Conservation (phyloP, 2,329 filamentous ascomycete genomes). For the Monilinia fructigena region DNA sequence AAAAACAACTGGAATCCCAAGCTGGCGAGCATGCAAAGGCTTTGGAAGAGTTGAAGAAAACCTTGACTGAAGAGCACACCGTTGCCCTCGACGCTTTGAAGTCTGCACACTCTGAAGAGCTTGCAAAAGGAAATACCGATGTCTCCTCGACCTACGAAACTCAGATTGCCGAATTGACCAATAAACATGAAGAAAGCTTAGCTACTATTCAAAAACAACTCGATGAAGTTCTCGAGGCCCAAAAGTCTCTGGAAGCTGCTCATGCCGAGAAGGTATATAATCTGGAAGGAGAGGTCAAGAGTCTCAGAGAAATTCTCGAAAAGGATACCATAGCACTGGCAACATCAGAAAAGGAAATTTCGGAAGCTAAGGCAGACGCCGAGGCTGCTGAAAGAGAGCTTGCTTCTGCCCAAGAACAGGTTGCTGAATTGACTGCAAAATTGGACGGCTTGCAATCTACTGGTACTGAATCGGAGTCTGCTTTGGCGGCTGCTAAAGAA, state of each 20-base stretch:
- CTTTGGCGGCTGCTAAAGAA: slow-evolving; percentile 44
- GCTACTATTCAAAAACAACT: slow-evolving; percentile 56
- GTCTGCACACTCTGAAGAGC: slow-evolving; percentile 51
- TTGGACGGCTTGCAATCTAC: slow-evolving; percentile 46
- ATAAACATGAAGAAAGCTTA: slow-evolving; percentile 49
- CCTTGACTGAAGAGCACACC: slow-evolving; percentile 52
- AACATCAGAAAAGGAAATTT: slow-evolving; percentile 44
- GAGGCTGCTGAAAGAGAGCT: slow-evolving; percentile 45
- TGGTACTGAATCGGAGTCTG: slow-evolving; percentile 44
- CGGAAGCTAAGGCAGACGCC: slow-evolving; percentile 50
- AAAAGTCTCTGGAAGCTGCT: slow-evolving; percentile 47
- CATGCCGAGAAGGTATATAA: slow-evolving; percentile 48
- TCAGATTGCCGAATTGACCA: slow-evolving; percentile 51
- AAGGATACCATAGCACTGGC: slow-evolving; percentile 29
- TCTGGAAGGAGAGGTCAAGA: slow-evolving; percentile 47
- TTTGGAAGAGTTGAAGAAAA: slow-evolving; percentile 51
- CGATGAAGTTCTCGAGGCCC: slow-evolving; percentile 51
- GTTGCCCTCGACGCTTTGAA: slow-evolving; percentile 51
- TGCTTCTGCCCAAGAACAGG: slow-evolving; percentile 43
- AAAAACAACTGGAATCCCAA: slow-evolving; percentile 51
- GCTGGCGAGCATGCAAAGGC: slow-evolving; percentile 29
- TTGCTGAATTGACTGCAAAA: slow-evolving; percentile 30
- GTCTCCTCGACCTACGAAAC: slow-evolving; percentile 48
- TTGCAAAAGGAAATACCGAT: slow-evolving; percentile 49
- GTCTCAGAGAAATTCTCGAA: slow-evolving; percentile 50